phyloP scores from a whole-genome alignment of 1,139 yeast genomes.

The Taphrina flavorubra region DNA sequence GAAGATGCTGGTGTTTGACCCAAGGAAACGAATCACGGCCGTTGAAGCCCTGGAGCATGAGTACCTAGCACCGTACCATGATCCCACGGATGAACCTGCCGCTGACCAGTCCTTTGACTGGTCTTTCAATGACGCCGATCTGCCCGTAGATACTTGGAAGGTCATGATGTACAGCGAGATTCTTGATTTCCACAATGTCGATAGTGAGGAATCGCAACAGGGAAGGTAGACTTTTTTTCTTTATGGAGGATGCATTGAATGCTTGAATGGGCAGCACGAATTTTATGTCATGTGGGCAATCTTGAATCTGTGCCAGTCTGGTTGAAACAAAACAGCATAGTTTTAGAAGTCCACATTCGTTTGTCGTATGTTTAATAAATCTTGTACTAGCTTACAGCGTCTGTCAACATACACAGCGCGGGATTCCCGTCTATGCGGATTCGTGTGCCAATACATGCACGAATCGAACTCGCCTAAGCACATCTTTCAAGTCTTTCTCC shows the following conservation, averaged over 20 bases:
- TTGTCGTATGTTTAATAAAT: constrained; percentile 13
- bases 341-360: constrained; percentile 4
- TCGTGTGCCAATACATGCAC: too few species aligned
- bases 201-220: constrained; percentile 32
- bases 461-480: too few species aligned
- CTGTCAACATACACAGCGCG: not conserved
- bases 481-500: too few species aligned
- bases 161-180: constrained; percentile 99
- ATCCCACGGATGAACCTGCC: constrained; percentile 95
- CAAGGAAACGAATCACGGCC: constrained; percentile 90
- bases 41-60: constrained; percentile 89
- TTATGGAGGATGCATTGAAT: not conserved
- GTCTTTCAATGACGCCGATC: constrained; percentile 97
- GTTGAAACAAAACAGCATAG: constrained; percentile 9
- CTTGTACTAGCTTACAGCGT: constrained; percentile 13
- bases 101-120: constrained; percentile 94
- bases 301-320: not conserved
- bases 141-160: constrained; percentile 98
- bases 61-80: constrained; percentile 96
- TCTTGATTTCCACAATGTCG: constrained; percentile 88
- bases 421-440: too few species aligned
- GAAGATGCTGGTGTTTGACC: constrained; percentile 92
- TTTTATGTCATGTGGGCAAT: constrained; percentile 11
- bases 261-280: not conserved
- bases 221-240: constrained; percentile 1